These are phyloP conservation scores for Durusdinium trenchii DNA, from an alignment of 73 alveolate species.

Conservation along the genomic window DNA sequence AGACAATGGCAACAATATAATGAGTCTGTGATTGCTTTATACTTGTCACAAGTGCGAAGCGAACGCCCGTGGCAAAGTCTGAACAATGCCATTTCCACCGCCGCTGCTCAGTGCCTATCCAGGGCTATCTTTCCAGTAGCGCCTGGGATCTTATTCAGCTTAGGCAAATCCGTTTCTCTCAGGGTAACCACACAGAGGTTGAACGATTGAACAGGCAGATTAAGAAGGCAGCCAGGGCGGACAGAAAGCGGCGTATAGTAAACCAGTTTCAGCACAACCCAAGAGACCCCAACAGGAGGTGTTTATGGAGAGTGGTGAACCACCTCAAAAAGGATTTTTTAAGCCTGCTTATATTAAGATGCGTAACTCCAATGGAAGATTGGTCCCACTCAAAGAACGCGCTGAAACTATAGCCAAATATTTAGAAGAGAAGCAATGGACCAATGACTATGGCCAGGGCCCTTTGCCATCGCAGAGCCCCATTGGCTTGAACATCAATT, in stretches of 20 bases:
- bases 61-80: neutral
- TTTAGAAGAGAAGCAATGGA: neutral
- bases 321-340: neutral
- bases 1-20: neutral
- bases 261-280: slow-evolving; percentile 19
- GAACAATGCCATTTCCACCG: neutral
- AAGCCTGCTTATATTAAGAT: neutral
- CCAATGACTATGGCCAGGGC: neutral
- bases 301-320: neutral
- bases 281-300: slow-evolving; percentile 31
- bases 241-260: neutral
- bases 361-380: neutral
- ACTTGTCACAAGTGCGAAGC: neutral
- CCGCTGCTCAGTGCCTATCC: neutral
- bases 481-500: neutral
- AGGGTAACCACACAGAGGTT: slow-evolving; percentile 13
- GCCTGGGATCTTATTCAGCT: neutral
- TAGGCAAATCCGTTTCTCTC: neutral
- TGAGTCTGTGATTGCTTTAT: neutral
- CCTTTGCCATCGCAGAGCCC: neutral
- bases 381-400: slow-evolving; percentile 8
- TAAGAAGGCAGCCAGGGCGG: slow-evolving; percentile 1
- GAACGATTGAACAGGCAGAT: neutral
- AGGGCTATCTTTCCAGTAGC: neutral
- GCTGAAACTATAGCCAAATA: slow-evolving; percentile 28